These are phyloP conservation scores for Chalaropsis ovoidea DNA, from an alignment of 2,329 filamentous ascomycete genomes.

Conservation along the genomic window DNA sequence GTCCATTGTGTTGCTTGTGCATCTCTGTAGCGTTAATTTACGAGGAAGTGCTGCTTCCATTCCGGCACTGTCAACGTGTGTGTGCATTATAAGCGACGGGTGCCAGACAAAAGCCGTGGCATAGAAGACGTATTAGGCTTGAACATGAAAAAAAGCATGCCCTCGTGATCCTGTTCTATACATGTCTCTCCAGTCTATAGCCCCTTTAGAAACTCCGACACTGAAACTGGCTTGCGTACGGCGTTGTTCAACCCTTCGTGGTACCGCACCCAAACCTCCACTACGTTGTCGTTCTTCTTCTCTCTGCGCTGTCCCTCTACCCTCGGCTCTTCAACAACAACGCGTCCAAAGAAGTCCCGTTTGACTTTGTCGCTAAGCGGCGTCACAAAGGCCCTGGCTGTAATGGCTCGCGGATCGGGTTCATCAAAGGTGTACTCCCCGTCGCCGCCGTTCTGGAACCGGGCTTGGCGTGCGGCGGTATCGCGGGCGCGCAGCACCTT, in stretches of 20 bases:
- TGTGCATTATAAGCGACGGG: neutral
- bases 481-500: conserved; percentile 60
- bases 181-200: conserved; percentile 36
- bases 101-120: neutral
- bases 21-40: conserved; percentile 10
- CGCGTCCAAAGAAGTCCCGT: conserved; percentile 75
- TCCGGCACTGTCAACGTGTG: neutral
- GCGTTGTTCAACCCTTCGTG: conserved; percentile 89
- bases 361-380: conserved; percentile 41
- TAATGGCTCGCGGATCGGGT: conserved; percentile 28
- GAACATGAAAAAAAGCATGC: neutral
- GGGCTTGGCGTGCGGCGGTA: conserved; percentile 53
- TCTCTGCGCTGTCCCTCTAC: conserved; percentile 29
- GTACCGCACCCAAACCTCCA: conserved; percentile 73
- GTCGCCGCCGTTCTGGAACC: conserved; percentile 47
- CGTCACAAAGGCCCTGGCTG: conserved; percentile 25
- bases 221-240: conserved; percentile 73
- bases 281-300: conserved; percentile 36
- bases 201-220: conserved; percentile 65
- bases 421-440: conserved; percentile 36
- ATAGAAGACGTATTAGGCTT: neutral
- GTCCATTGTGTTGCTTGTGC: neutral
- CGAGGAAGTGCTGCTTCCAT: neutral
- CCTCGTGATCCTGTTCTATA: neutral
- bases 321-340: conserved; percentile 42